Evolutionary conservation across 352 stramenopile genomes (phyloP).

Genomic region (Globisporangium rhizosaccharum): DNA sequence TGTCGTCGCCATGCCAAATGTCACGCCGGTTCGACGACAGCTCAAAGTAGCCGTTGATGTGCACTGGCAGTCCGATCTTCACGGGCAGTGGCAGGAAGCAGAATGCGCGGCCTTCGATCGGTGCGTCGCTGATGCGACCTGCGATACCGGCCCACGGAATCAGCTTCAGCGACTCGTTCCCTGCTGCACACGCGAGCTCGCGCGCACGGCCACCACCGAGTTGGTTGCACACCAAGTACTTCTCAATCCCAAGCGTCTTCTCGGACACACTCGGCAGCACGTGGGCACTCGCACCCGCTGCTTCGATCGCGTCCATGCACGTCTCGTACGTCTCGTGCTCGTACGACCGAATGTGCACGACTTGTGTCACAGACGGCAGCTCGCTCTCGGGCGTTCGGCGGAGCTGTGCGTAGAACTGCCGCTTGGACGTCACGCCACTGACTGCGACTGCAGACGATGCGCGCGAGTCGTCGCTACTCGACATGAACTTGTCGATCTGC

Average conservation of each 20-base stretch:
- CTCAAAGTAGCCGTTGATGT: slow-evolving; percentile 94
- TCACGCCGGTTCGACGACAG: slow-evolving; percentile 85
- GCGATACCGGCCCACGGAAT: slow-evolving; percentile 88
- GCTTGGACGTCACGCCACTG: slow-evolving; percentile 32
- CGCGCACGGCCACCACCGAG: slow-evolving; percentile 75
- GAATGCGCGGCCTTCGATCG: slow-evolving; percentile 73
- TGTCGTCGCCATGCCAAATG: slow-evolving; percentile 81
- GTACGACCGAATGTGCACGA: slow-evolving; percentile 41
- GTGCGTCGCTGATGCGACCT: slow-evolving; percentile 42
- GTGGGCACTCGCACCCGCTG: background rate
- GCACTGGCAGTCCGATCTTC: slow-evolving; percentile 80
- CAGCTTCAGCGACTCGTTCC: slow-evolving; percentile 74
- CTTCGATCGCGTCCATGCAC: slow-evolving; percentile 1
- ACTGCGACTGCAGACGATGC: background rate
- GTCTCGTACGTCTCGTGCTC: slow-evolving; percentile 17
- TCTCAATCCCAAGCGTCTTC: slow-evolving; percentile 12
- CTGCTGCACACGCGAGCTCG: slow-evolving; percentile 64
- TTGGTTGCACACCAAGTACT: slow-evolving; percentile 87
- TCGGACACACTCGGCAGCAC: background rate
- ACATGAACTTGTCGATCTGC: slow-evolving; percentile 61
- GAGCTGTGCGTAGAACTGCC: slow-evolving; percentile 61
- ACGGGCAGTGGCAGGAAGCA: slow-evolving; percentile 92
- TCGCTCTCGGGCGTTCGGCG: slow-evolving; percentile 31
- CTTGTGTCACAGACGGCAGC: slow-evolving; percentile 52
- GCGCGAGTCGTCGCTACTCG: slow-evolving; percentile 8